These are phyloP conservation scores for Phialophora chinensis DNA, from an alignment of 2,329 filamentous ascomycete species.

Conservation along the genomic window DNA sequence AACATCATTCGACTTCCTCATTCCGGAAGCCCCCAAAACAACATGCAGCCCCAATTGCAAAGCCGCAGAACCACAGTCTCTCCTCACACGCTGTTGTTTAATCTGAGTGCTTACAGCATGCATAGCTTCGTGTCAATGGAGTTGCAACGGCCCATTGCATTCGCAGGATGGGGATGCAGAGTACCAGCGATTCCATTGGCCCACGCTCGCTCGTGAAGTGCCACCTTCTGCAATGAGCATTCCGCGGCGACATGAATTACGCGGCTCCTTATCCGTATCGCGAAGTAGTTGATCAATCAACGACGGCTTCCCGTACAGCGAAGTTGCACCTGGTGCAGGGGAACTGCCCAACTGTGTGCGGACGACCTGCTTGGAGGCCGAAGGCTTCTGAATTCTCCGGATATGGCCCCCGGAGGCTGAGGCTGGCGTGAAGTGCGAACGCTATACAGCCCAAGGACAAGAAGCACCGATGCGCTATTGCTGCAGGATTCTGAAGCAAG, in stretches of 20 bases:
- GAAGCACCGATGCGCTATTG: not conserved
- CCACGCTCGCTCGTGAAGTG: not conserved
- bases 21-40: not conserved
- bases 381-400: not conserved
- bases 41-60: not conserved
- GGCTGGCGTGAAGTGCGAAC: not conserved
- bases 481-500: not conserved
- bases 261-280: not conserved
- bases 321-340: not conserved
- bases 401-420: not conserved
- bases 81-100: constrained; percentile 3
- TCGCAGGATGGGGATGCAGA: not conserved
- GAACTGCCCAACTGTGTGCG: not conserved
- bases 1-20: not conserved
- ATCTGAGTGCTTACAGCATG: constrained; percentile 8
- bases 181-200: not conserved
- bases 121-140: not conserved
- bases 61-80: not conserved
- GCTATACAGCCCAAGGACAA: not conserved
- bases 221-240: not conserved
- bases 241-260: not conserved
- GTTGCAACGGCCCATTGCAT: not conserved
- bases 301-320: not conserved
- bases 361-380: not conserved
- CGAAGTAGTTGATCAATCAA: not conserved